Evolutionary conservation across 441 rosid genomes (phyloP).

Genomic region (Brassica balearica): DNA sequence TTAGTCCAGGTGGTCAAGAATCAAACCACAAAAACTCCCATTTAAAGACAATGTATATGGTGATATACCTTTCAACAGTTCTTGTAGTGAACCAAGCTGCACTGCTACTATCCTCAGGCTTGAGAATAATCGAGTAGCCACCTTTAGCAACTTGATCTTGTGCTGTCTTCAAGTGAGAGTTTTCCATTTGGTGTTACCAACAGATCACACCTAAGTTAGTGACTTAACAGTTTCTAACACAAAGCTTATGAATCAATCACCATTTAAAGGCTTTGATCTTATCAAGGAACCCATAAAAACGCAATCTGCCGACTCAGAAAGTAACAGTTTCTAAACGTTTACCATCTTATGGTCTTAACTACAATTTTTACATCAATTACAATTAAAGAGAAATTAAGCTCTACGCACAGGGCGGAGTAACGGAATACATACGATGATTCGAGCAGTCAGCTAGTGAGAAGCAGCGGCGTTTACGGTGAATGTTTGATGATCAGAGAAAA

Average conservation of each 20-base stretch:
- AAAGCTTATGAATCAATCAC: background rate
- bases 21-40: background rate
- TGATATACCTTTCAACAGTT: conserved; percentile 62
- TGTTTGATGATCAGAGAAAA: background rate
- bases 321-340: too few relatives aligned
- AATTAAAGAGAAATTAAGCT: too few relatives aligned
- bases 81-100: conserved; percentile 77
- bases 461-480: background rate
- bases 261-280: background rate
- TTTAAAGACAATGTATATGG: background rate
- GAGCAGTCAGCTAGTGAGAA: too few relatives aligned
- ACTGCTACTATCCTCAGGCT: conserved; percentile 59
- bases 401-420: too few relatives aligned
- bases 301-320: background rate
- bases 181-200: conserved; percentile 73
- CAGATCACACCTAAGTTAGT: conserved; percentile 68
- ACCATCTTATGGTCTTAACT: too few relatives aligned
- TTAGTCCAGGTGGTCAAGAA: too few relatives aligned
- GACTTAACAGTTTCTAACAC: background rate
- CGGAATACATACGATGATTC: too few relatives aligned
- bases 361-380: too few relatives aligned
- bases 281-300: background rate
- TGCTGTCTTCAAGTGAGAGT: conserved; percentile 84
- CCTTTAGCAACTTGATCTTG: conserved; percentile 77
- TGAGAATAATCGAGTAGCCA: conserved; percentile 89